Evolutionary conservation across 345 rosid genomes (phyloP), one percentile per base, ranked within the genome.

Genomic region (Ailanthus altissimus): DNA sequence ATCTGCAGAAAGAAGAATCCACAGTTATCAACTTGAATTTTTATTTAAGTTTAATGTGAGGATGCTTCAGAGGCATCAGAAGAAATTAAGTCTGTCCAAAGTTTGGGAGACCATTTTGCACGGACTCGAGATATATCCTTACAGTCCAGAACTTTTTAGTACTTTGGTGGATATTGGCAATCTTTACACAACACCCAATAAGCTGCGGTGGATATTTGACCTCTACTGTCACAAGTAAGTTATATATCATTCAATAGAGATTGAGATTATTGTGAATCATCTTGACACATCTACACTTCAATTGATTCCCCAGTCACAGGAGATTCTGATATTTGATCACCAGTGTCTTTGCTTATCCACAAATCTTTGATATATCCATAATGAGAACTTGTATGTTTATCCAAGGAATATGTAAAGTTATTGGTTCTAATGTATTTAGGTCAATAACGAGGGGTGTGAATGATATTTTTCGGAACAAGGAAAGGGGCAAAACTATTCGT

Each of bases 51-150:
- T 79, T 80, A 86, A 88, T 73, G 76, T 87, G 83, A 90, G 82
- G 86, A 86, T 93, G 92, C 91, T 92, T 75, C 85, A 75, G 81
- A 89, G 92, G 81, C 91, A 93, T 86, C 87, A 84, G 65, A 83
- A 83, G 83, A 87, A 86, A 78, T 80, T 85, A 79, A 78, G 81
- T 84, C 78, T 88, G 79, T 78, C 92, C 57, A 87, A 85, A 81
- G 82, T 90, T 32, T 95, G 93, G 99, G 92, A 84, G n/a, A 81
- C 92, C 63, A 81, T 90, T 77, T 71, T 86, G 78, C 89, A 81
- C 51, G 98, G 98, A 75, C 81, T 95, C 80, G 89, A 90, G 78
- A 80, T 86, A 63, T 95, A 93, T 86, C 99, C 99, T 65, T 87
- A 58, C 81, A 95, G 79, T 77, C 85, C 91, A 8, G 91, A 89